Evolutionary conservation across 495 filamentous ascomycete species (phyloP), one percentile per base, ranked within the genome.

Genomic region (Apiosordaria backusii): DNA sequence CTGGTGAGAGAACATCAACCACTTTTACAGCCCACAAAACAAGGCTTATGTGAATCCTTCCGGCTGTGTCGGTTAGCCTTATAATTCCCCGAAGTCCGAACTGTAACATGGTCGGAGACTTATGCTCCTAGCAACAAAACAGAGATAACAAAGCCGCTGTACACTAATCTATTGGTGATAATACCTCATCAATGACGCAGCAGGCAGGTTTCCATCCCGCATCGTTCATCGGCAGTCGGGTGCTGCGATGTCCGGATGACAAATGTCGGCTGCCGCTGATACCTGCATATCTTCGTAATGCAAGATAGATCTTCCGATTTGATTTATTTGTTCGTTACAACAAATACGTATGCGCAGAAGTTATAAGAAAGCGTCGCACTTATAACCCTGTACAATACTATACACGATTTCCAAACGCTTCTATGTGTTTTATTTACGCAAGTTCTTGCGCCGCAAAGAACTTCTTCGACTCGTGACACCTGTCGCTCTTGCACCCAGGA

Each of bases 401-500:
- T 45, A 45, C 35, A 45, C 16, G 5, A n/a, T 45, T 45, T 45
- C 35, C 10, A n/a, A n/a, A n/a, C n/a, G 35, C 35, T 18, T 7
- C 5, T 10, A 10, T 45, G 9, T n/a, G 4, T 27, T 23, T 10
- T 18, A 57, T n/a, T 27, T 27, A 25, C 5, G 24, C 24, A 16
- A 70, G 16, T 60, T 78, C 69, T 70, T 83, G 79, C 3, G 84
- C 83, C n/a, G 86, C 87, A 76, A 97, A 96, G 80, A 97, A 96
- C 78, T 90, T 90, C 81, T 98, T 99, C 64, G 92, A 91, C 78
- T 91, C 92, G 72, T 87, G 72, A 79, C 96, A 99, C 70, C 89
- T 83, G 71, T 97, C 93, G 75, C 89, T 97, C 73, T 85, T 92
- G 79, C 96, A 99, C 22, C 91, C 92, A 24, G 97, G 96, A 81